phyloP scores from a whole-genome alignment of 805 yeast genomes.

The Saccharomyces paradoxus region DNA sequence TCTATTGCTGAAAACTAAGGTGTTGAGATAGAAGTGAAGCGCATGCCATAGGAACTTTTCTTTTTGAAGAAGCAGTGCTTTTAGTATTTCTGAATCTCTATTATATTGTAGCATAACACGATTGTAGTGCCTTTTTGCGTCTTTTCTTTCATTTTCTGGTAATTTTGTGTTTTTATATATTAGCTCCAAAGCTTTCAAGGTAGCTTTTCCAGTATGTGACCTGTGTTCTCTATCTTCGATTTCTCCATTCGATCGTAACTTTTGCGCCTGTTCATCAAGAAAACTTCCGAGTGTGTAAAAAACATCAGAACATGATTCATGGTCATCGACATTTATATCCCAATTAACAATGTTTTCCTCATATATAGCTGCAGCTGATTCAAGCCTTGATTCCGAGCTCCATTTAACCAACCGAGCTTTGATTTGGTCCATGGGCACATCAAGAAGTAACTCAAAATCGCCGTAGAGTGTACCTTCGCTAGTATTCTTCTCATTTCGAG shows the following conservation, averaged over 20 bases:
- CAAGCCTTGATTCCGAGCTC: slow-evolving; percentile 65
- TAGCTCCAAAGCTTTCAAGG: slow-evolving; percentile 41
- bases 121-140: slow-evolving; percentile 45
- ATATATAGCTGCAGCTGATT: slow-evolving; percentile 52
- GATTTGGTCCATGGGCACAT: slow-evolving; percentile 19
- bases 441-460: slow-evolving; percentile 2
- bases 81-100: slow-evolving; percentile 43
- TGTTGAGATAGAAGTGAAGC: slow-evolving; percentile 48
- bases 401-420: slow-evolving; percentile 50
- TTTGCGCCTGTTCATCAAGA: slow-evolving; percentile 56
- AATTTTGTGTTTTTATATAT: slow-evolving; percentile 37
- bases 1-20: slow-evolving; percentile 39
- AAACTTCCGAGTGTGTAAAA: slow-evolving; percentile 61
- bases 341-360: slow-evolving; percentile 42
- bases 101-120: slow-evolving; percentile 41
- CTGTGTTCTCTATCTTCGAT: slow-evolving; percentile 36
- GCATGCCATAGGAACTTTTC: slow-evolving; percentile 44
- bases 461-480: not conserved
- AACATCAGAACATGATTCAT: slow-evolving; percentile 35
- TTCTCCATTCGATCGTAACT: slow-evolving; percentile 37
- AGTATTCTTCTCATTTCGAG: not conserved
- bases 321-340: slow-evolving; percentile 12
- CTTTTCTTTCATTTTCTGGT: slow-evolving; percentile 40
- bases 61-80: slow-evolving; percentile 32
- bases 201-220: slow-evolving; percentile 37